Evolutionary conservation across 768 basidiomycete genomes (phyloP).

Genomic region (Tephrocybe sp.): DNA sequence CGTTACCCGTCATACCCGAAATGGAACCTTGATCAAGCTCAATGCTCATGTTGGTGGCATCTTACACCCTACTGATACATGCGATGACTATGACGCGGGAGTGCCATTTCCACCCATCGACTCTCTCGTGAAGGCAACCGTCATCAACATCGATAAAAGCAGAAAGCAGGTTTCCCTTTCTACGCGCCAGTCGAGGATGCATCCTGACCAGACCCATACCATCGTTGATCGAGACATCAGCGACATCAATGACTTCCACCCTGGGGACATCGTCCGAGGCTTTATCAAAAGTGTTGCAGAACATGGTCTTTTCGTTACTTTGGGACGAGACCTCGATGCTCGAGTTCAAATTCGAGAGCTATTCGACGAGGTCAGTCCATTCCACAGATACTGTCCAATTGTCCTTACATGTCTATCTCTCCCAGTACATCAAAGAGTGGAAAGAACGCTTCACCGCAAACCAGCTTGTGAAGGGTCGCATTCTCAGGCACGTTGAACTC

Average conservation of each 20-base stretch:
- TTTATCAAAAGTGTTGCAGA: constrained; percentile 87
- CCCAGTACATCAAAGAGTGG: constrained; percentile 94
- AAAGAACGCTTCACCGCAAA: constrained; percentile 73
- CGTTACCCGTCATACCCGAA: constrained; percentile 68
- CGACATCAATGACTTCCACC: constrained; percentile 57
- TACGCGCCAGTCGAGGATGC: constrained; percentile 69
- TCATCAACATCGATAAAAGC: constrained; percentile 65
- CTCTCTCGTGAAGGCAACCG: constrained; percentile 65
- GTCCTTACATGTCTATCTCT: constrained; percentile 14
- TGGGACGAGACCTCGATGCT: constrained; percentile 83
- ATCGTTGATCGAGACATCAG: constrained; percentile 70
- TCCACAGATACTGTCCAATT: not conserved
- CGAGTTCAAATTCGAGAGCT: constrained; percentile 92
- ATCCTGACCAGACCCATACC: constrained; percentile 44
- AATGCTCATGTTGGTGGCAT: constrained; percentile 68
- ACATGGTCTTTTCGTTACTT: constrained; percentile 84
- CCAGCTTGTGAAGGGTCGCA: constrained; percentile 84
- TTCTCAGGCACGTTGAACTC: constrained; percentile 57
- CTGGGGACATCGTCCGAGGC: constrained; percentile 78
- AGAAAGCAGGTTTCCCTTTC: constrained; percentile 77
- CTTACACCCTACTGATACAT: constrained; percentile 77
- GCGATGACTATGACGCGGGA: constrained; percentile 72
- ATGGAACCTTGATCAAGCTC: constrained; percentile 78
- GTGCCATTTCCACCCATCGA: constrained; percentile 58
- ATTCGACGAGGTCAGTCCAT: constrained; percentile 70